Evolutionary conservation across 345 rosid genomes (phyloP).

Genomic region (Cardiospermum halicacabum): DNA sequence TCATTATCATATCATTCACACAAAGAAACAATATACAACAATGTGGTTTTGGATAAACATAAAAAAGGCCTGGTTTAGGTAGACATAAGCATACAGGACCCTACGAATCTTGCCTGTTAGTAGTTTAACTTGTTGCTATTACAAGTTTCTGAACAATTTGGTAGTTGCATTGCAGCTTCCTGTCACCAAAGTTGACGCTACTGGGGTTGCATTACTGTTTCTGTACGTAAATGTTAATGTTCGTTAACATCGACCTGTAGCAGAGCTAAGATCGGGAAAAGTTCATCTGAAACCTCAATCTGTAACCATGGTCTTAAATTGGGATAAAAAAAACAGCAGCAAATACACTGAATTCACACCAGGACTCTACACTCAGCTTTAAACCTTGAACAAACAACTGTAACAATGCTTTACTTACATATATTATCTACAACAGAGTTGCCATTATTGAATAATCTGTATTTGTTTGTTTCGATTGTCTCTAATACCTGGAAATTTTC

Average conservation of each 20-base stretch:
- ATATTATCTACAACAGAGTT: too few species aligned
- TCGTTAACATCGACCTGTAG: neutral
- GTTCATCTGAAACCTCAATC: too few species aligned
- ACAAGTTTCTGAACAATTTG: constrained; percentile 14
- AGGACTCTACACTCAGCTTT: neutral
- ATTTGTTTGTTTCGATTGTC: neutral
- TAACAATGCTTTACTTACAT: neutral
- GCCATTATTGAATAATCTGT: neutral
- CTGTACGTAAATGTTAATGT: neutral
- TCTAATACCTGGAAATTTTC: neutral
- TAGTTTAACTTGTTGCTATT: constrained; percentile 22
- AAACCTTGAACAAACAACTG: neutral
- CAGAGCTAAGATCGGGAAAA: too few species aligned
- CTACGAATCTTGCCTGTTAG: constrained; percentile 5
- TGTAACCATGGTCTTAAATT: too few species aligned
- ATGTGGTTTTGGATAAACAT: neutral
- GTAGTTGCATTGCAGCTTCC: constrained; percentile 18
- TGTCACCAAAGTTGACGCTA: neutral
- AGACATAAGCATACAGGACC: constrained; percentile 10
- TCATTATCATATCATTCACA: constrained; percentile 4
- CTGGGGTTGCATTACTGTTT: constrained; percentile 8
- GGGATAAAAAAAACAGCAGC: too few species aligned
- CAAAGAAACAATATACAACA: neutral
- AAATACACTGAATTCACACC: too few species aligned
- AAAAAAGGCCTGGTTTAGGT: neutral